Base-by-base conservation (phyloP, 2,329 filamentous ascomycete species). In the Pseudogymnoascus sp. region DNA sequence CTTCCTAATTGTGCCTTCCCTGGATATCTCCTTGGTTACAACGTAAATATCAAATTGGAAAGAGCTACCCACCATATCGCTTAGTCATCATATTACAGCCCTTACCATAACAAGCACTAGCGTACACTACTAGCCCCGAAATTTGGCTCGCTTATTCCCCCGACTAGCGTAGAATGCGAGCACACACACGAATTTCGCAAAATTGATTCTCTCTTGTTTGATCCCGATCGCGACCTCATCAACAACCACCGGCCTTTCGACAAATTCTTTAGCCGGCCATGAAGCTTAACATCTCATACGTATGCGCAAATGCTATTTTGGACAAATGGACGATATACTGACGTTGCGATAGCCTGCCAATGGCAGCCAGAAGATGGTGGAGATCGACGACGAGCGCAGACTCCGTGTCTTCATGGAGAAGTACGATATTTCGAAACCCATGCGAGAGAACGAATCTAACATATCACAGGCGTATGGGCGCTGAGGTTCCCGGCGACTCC, bases 371-470 rank as follows among this genome's bases (percentile, higher is more conserved):
- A 99, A 99, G 87, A 86, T 99, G 79, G 88, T 99, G 84, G 95
- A 99, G 74, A 83, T 99, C 75, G 94, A 99, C 77, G 95, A 99
- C 90, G 95, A 99, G 83, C 92, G 92, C 83, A 97, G 96, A 87
- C 87, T 97, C 80, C 90, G 91, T 79, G 86, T 94, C 83, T 97
- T 97, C 88, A 92, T 96, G 89, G 94, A 97, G 81, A 92, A 92
- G 86, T 90, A 91, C 81, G 89, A 89, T 87, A 78, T 85, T 84
- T 71, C 71, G 70, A 67, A 65, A 66, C 68, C 69, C 68, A 64
- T 66, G 65, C 63, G 59, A 42, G 27, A 35, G 48, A 41, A 66
- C 35, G 48, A 62, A 36, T 61, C 68, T 70, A 63, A 70, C 65
- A 63, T 27, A 31, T 41, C 33, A 10, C 62, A 69, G 70, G 68